Base-by-base conservation (phyloP, 345 rosid species). In the Arabidopsis suecica region DNA sequence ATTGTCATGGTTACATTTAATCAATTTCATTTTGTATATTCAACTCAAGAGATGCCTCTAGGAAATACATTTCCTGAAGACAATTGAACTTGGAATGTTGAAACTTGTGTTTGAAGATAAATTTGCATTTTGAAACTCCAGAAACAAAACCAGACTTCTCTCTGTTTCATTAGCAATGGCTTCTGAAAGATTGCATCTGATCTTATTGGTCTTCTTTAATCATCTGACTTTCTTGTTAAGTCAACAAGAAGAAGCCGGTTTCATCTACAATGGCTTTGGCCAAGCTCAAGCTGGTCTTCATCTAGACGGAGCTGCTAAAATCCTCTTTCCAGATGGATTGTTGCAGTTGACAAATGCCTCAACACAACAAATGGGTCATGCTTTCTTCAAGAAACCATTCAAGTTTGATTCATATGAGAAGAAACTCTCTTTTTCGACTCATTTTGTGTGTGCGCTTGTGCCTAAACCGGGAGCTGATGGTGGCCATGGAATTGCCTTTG, bases 301-400 rank as follows among this genome's bases (percentile, higher is more conserved):
- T 59, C 81, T 80, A 16, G 81, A 70, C 45, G 88, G 86, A 20
- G 38, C 45, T 30, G 89, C 89, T 20, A 45, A 49, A 1, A 53
- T 85, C 71, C 80, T 73, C 9, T 37, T 51, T 0, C 74, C 79
- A 23, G 71, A 30, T 62, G 91, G 93, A 48, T 75, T 85, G 3
- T 48, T 85, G 54, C 83, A 85, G 83, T 83, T 88, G 0, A 87
- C 93, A 37, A 83, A 88, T 65, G 79, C 78, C 51, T 69, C 86
- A 0, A 13, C 75, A 1, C 57, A 56, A 3, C 47, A 84, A 51
- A 37, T n/a, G 20, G 92, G 85, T 22, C 86, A 80, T 73, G 87
- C 87, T 65, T 84, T 87, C 73, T 74, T 54, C 68, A 69, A 78
- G 22, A 38, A 59, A 9, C 81, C 87, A 10, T 56, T 82, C n/a